Evolutionary conservation across 495 filamentous ascomycete genomes (phyloP).

Genomic region (Hypoxylon fuscum): DNA sequence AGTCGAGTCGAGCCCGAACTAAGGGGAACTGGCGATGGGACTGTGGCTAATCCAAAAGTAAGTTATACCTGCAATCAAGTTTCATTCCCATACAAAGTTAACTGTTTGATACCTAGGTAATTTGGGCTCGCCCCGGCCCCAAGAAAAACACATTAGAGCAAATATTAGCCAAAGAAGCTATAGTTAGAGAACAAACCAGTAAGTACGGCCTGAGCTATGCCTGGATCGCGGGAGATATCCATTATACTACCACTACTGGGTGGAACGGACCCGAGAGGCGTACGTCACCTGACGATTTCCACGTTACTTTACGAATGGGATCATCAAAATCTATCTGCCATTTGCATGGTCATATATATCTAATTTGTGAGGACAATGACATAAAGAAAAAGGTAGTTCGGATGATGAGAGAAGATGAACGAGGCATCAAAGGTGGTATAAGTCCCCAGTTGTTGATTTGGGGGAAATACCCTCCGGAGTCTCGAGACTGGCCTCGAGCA

Average conservation of each 20-base stretch:
- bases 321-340: constrained; percentile 1
- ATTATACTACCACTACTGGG: constrained; percentile 1
- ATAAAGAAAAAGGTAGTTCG: not conserved
- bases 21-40: too few species aligned
- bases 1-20: too few species aligned
- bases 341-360: constrained; percentile 23
- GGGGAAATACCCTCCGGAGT: constrained; percentile 13
- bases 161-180: not conserved
- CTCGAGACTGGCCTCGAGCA: constrained; percentile 4
- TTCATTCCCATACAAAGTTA: too few species aligned
- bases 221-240: constrained; percentile 21
- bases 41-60: not conserved
- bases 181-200: constrained; percentile 1
- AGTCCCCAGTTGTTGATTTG: constrained; percentile 30
- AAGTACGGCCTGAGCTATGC: constrained; percentile 6
- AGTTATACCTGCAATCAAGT: too few species aligned
- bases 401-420: constrained; percentile 13
- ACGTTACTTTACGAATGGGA: constrained; percentile 26
- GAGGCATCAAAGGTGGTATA: constrained; percentile 10
- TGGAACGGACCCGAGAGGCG: not conserved
- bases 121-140: not conserved
- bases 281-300: constrained; percentile 8
- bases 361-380: constrained; percentile 12
- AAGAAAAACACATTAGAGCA: not conserved
- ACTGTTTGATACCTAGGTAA: too few species aligned